A percentile compares a stretch with the other conserved stretches of the same genome.
Evolutionary conservation across 164 flowering plant species (phyloP).

Genomic region (Magnolia kwangsiensis): DNA sequence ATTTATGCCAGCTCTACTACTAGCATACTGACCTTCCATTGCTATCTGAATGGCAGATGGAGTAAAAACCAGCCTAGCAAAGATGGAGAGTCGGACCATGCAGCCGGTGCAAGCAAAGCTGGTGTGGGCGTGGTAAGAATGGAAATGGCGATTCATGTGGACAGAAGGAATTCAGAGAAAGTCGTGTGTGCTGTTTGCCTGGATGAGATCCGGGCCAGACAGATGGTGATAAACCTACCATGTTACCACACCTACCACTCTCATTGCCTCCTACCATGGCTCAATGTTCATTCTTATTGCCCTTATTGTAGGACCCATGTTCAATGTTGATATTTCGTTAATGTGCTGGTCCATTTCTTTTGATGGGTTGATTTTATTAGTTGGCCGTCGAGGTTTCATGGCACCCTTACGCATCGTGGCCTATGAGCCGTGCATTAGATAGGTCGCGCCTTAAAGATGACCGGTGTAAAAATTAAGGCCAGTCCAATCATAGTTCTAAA

Average conservation of each 20-base stretch:
- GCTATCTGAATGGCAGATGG: slow-evolving; percentile 5
- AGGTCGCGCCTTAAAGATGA: too few relatives aligned
- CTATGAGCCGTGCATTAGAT: too few relatives aligned
- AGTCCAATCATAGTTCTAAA: too few relatives aligned
- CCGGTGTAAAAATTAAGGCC: too few relatives aligned
- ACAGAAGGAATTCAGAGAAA: slow-evolving; percentile 14
- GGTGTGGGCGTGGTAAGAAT: neutral
- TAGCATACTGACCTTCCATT: neutral
- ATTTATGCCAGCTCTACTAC: too few relatives aligned
- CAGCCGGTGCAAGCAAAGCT: neutral
- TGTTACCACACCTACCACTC: slow-evolving; percentile 34
- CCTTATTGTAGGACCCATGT: slow-evolving; percentile 29
- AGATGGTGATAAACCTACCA: slow-evolving; percentile 21
- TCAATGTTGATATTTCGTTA: neutral
- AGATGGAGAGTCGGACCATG: neutral
- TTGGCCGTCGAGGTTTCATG: too few relatives aligned
- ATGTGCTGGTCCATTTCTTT: too few relatives aligned
- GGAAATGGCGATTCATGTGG: neutral
- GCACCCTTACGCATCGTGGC: too few relatives aligned
- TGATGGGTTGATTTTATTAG: too few relatives aligned
- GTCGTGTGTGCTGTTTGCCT: slow-evolving; percentile 31
- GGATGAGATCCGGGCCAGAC: slow-evolving; percentile 19
- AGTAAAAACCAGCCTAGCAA: slow-evolving; percentile 1
- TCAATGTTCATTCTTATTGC: slow-evolving; percentile 29
- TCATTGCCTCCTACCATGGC: slow-evolving; percentile 33